Base-by-base conservation (phyloP, 768 basidiomycete species). In the Xanthoconium stramineum region DNA sequence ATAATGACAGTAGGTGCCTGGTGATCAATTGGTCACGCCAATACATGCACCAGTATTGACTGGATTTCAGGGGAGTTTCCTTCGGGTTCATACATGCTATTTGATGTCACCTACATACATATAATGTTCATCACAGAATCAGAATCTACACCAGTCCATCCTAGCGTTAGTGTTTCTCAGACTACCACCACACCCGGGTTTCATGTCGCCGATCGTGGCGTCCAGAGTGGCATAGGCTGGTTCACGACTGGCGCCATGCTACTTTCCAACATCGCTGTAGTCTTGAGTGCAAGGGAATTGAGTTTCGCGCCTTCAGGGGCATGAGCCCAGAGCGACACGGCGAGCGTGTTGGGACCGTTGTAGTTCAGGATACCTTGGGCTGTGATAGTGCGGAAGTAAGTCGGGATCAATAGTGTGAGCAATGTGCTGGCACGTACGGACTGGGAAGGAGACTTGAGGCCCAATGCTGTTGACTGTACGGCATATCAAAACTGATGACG, bases 291-390 rank as follows among this genome's bases (percentile, higher is more conserved):
- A 11, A 80, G 55, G 6, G 75, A 75, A 50, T 73, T 61, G 10
- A 81, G 63, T 45, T 72, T 76, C 9, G 76, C 80, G 12, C 80
- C 80, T n/a, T 55, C 65, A 12, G 64, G 48, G 14, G 62, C 75
- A 11, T 68, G 66, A 17, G 79, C 77, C 80, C 80, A 80, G 8
- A 81, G 66, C 17, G 80, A 80, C 12, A 80, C 67, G 6, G 76
- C 79, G 9, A 81, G 67, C 5, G 79, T 80, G 57, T 81, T 80
- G 13, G 33, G 55, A 19, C 80, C 79, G 19, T 75, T 71, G 53
- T 81, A 80, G 47, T 81, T 75, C 42, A 81, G 53, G 52, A 81
- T 79, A 28, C 80, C 80, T 71, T 81, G 76, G 5, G 80, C 79
- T 78, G 51, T 13, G 15, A 3, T 19, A 33, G 12, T 35, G 17